Base-by-base conservation (phyloP, 306 rosid species). In the Trifolium dubium region DNA sequence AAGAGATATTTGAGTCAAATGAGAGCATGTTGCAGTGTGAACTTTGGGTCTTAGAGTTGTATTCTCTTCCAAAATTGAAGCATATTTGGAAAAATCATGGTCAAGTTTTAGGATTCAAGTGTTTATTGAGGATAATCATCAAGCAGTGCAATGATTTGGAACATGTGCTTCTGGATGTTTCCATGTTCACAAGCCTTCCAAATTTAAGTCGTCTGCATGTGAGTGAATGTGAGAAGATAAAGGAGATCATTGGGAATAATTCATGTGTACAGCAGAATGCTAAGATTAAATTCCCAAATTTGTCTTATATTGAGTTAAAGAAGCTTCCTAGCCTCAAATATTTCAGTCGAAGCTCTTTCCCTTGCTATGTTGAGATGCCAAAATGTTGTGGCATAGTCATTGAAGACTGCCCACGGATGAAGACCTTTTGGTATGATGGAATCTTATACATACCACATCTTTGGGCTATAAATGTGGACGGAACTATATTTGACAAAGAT, bases 181-280 rank as follows among this genome's bases (percentile, higher is more conserved):
- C 41, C 12, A 15, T 35, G 2, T 50, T 23, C 8, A 15, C 23
- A 46, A 60, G 69, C 69, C 69, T 73, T 17, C 60, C 32, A 5
- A 4, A 11, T 1, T 31, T 73, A 9, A 0, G 0, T 0, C 0
- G 0, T 0, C 34, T 74, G 3, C 0, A 0, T 1, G 64, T 64
- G 51, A 0, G 0, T 4, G 44, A 51, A 8, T 74, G 79, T 2
- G 18, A 64, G 10, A 53, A 63, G 64, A 64, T 74, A 8, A 54
- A 74, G 10, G 71, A 50, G 64, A n/a, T n/a, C n/a, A n/a, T n/a
- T n/a, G n/a, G n/a, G n/a, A n/a, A n/a, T n/a, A n/a, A n/a, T n/a
- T n/a, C n/a, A n/a, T n/a, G n/a, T n/a, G n/a, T n/a, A n/a, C n/a
- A n/a, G n/a, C n/a, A n/a, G n/a, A n/a, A n/a, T n/a, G n/a, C n/a